phyloP scores from a whole-genome alignment of 495 filamentous ascomycete genomes.

The Penicillium simplicissimum region DNA sequence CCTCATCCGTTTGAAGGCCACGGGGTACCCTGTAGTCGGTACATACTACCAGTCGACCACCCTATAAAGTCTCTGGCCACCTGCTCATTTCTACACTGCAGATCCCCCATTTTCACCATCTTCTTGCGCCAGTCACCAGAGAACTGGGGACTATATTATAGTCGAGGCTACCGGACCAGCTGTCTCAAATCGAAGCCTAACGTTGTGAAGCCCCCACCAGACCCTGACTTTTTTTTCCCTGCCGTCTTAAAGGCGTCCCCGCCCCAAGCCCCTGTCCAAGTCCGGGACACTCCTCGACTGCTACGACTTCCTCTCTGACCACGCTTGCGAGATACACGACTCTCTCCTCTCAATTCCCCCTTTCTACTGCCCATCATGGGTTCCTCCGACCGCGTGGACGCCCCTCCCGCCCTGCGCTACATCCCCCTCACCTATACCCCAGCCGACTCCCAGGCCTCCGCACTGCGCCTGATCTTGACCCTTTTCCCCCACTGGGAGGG shows the following conservation, averaged over 20 bases:
- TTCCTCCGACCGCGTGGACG: slow-evolving; percentile 26
- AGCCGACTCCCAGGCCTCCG: slow-evolving; percentile 72
- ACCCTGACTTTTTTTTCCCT: neutral
- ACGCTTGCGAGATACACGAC: neutral
- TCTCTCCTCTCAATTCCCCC: slow-evolving; percentile 4
- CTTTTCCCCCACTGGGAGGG: slow-evolving; percentile 83
- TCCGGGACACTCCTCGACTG: slow-evolving; percentile 3
- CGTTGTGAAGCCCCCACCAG: neutral
- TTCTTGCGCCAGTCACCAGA: neutral
- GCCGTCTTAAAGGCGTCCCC: neutral
- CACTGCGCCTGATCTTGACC: slow-evolving; percentile 73
- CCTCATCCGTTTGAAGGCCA: neutral
- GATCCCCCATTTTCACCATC: slow-evolving; percentile 4
- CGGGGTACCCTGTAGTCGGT: neutral
- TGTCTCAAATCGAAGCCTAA: slow-evolving; percentile 6
- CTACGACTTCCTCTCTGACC: neutral
- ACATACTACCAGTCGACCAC: neutral
- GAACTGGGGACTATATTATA: neutral
- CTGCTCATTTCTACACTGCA: neutral
- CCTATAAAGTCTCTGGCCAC: neutral
- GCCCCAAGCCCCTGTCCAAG: slow-evolving; percentile 5
- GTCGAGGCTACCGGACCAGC: neutral
- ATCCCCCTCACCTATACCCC: slow-evolving; percentile 77
- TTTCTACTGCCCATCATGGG: slow-evolving; percentile 29
- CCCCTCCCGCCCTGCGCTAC: slow-evolving; percentile 41